These are phyloP conservation scores for Pseudonectria buxi DNA, from an alignment of 2,329 filamentous ascomycete genomes.

Conservation along the genomic window DNA sequence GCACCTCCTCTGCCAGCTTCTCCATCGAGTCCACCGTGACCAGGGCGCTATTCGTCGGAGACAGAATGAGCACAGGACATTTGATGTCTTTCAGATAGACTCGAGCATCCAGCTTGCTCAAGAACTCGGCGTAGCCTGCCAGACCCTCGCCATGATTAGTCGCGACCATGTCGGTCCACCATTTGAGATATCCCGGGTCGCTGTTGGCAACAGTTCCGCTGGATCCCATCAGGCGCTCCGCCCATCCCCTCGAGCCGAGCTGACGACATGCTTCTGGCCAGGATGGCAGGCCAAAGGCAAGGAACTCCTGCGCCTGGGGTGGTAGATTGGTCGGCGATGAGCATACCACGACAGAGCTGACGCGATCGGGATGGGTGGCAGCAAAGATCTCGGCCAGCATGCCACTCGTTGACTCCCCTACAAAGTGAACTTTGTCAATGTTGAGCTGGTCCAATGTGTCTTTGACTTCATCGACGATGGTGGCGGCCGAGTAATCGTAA, in stretches of 20 bases:
- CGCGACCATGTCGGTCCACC: constrained; percentile 6
- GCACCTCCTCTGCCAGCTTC: not conserved
- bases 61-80: constrained; percentile 3
- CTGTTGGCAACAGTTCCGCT: constrained; percentile 1
- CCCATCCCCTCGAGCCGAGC: constrained; percentile 5
- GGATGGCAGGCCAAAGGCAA: constrained; percentile 4
- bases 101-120: constrained; percentile 1
- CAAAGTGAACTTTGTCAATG: constrained; percentile 3
- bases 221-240: not conserved
- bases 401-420: constrained; percentile 8
- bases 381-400: constrained; percentile 7
- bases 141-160: constrained; percentile 4
- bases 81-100: constrained; percentile 1
- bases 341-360: constrained; percentile 4
- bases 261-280: constrained; percentile 4
- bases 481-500: constrained; percentile 5
- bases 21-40: constrained; percentile 4
- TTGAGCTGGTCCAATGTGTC: constrained; percentile 5
- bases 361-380: constrained; percentile 4
- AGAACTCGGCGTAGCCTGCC: constrained; percentile 4
- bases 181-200: constrained; percentile 1
- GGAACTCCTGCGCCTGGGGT: constrained; percentile 1
- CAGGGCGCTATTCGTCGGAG: constrained; percentile 4
- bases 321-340: constrained; percentile 6
- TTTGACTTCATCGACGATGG: constrained; percentile 5